Conservation (phyloP, 495 filamentous ascomycete genomes). For the Aspergillus campestris region DNA sequence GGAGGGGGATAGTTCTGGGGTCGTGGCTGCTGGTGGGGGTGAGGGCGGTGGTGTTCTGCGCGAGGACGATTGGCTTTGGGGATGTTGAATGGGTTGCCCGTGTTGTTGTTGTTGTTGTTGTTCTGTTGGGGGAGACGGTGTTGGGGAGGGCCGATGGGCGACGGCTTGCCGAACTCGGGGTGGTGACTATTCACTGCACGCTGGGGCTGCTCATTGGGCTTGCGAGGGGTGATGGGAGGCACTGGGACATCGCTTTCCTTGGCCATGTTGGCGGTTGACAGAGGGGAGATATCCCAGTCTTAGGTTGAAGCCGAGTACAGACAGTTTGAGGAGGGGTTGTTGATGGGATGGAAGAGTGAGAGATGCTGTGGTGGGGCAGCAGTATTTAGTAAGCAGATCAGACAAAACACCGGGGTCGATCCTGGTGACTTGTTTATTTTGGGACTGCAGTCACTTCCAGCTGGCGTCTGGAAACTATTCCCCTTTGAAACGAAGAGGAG, state of each 20-base stretch:
- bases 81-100: conserved; percentile 43
- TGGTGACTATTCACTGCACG: conserved; percentile 17
- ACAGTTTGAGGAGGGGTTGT: neutral
- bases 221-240: conserved; percentile 25
- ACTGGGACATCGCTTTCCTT: conserved; percentile 33
- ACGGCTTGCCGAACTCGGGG: conserved; percentile 54
- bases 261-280: conserved; percentile 21
- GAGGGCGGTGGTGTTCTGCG: conserved; percentile 40
- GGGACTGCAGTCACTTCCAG: no score
- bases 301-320: no score
- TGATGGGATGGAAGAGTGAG: neutral
- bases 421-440: no score
- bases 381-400: neutral
- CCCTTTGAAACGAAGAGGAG: no score
- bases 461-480: no score
- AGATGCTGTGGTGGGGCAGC: neutral
- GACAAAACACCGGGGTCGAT: no score
- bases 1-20: conserved; percentile 10
- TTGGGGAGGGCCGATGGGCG: conserved; percentile 39
- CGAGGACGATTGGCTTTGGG: conserved; percentile 40
- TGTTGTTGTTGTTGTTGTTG: conserved; percentile 15
- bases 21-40: conserved; percentile 7
- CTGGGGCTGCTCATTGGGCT: conserved; percentile 20
- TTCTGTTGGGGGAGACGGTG: conserved; percentile 11
- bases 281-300: neutral